Percentiles rank a stretch among this genome's conserved stretches.
Conservation (phyloP, 192 early-diverging fungal species). For the Spinellus fusiger region DNA sequence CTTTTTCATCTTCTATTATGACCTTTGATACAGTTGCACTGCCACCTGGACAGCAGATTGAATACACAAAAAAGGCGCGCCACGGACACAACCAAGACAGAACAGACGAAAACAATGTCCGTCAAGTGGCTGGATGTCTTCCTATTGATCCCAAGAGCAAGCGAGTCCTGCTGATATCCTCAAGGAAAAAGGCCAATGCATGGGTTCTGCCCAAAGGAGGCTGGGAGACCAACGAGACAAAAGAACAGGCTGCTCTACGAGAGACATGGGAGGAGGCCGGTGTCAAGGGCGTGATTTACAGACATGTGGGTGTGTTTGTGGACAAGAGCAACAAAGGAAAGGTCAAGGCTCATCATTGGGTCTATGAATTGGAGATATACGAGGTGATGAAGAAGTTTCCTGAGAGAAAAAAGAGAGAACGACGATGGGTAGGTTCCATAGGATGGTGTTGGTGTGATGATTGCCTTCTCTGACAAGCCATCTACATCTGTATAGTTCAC, state of each 20-base stretch:
- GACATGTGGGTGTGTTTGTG: conserved; percentile 42
- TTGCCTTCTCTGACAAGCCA: background rate
- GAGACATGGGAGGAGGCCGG: conserved; percentile 67
- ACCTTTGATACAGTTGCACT: background rate
- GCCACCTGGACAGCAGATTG: conserved; percentile 8
- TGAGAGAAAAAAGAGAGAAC: conserved; percentile 35
- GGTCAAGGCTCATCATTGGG: conserved; percentile 33
- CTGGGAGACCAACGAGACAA: conserved; percentile 58
- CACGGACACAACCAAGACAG: conserved; percentile 19
- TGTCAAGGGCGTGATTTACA: conserved; percentile 43
- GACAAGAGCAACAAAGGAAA: conserved; percentile 30
- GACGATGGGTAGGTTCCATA: conserved; percentile 22
- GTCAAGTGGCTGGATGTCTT: conserved; percentile 48
- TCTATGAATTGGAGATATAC: conserved; percentile 54
- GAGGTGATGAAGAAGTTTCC: conserved; percentile 46
- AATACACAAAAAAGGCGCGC: conserved; percentile 19
- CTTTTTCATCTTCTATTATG: background rate
- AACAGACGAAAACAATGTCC: conserved; percentile 19
- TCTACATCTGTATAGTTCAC: conserved; percentile 14
- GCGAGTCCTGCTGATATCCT: conserved; percentile 45
- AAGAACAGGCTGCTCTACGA: conserved; percentile 46
- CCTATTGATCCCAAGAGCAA: conserved; percentile 41
- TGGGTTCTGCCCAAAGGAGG: conserved; percentile 62
- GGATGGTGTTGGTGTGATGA: background rate
- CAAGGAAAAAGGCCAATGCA: conserved; percentile 35